A percentile compares a stretch with the other conserved stretches of the same genome.
phyloP scores from a whole-genome alignment of 805 yeast genomes.

The Starmerella bacillaris region DNA sequence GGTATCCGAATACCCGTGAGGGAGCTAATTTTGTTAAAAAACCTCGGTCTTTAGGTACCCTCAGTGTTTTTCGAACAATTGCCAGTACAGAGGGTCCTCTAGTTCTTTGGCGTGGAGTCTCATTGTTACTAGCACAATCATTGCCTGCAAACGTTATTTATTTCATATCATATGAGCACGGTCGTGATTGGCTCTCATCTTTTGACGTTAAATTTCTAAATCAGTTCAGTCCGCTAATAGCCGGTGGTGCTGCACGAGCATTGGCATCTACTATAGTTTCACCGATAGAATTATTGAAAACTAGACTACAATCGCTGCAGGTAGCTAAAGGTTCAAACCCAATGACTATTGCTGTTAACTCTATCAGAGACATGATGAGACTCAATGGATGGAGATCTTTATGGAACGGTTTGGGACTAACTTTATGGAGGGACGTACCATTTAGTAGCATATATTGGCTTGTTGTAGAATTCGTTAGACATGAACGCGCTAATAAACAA shows the following conservation, averaged over 20 bases:
- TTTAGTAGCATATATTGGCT: constrained; percentile 93
- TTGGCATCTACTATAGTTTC: constrained; percentile 71
- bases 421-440: constrained; percentile 95
- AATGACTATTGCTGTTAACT: constrained; percentile 26
- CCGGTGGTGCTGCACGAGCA: constrained; percentile 72
- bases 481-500: constrained; percentile 1
- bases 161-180: constrained; percentile 79
- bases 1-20: constrained; percentile 20
- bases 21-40: not conserved
- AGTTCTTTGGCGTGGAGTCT: constrained; percentile 78
- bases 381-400: constrained; percentile 43
- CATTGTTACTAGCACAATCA: constrained; percentile 66
- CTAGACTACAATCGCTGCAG: constrained; percentile 59
- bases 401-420: constrained; percentile 71
- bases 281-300: constrained; percentile 73
- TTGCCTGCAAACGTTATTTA: constrained; percentile 85
- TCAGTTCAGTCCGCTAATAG: constrained; percentile 50
- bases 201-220: constrained; percentile 23
- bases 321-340: constrained; percentile 33
- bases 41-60: constrained; percentile 27
- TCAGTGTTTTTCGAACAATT: constrained; percentile 53
- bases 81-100: constrained; percentile 51
- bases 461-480: constrained; percentile 39
- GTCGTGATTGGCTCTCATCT: constrained; percentile 53
- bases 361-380: constrained; percentile 34